Base-by-base conservation (phyloP, 345 rosid genomes). In the Bretschneidera sinensis region DNA sequence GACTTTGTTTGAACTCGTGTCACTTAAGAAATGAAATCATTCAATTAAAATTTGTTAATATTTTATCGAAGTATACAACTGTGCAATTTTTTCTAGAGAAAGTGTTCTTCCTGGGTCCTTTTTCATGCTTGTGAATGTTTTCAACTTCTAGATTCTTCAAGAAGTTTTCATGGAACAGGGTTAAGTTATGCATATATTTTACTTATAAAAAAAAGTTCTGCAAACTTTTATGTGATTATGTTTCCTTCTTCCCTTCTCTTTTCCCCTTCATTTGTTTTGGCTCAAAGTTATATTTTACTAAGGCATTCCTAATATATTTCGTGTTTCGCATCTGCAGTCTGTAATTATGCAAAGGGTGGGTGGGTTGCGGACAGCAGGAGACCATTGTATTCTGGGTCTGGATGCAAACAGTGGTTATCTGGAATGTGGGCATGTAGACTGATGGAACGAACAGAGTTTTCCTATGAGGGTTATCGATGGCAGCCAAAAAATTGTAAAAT, bases 381-480 rank as follows among this genome's bases (percentile, higher is more conserved):
- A 54, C 95, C 95, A 21, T 72, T 83, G 45, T 89, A 87, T 74
- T 80, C 89, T 0, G 95, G 95, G 24, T 65, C 64, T 53, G 75
- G 63, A 48, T 87, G 92, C 67, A 80, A 85, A 65, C 83, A 68
- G 17, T 89, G 97, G 97, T 55, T 89, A 58, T 81, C 95, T 35
- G 73, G 56, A 57, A 77, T 81, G 86, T 87, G 97, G 96, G 74
- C 96, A 0, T 89, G 94, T 76, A 73, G 89, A 68, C 63, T 77
- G 21, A 83, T 76, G 23, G 76, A 76, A 21, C 74, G 95, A 15
- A 75, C 78, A 3, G 95, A 87, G 55, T 92, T 89, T 66, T 80
- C 95, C 1, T 92, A 74, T 0, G 98, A 92, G 66, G 62, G 78
- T 67, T 83, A 78, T 56, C 75, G 87, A 18, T 92, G 98, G 92